phyloP scores from a whole-genome alignment of 306 rosid genomes.

The Sicyos baderoa region DNA sequence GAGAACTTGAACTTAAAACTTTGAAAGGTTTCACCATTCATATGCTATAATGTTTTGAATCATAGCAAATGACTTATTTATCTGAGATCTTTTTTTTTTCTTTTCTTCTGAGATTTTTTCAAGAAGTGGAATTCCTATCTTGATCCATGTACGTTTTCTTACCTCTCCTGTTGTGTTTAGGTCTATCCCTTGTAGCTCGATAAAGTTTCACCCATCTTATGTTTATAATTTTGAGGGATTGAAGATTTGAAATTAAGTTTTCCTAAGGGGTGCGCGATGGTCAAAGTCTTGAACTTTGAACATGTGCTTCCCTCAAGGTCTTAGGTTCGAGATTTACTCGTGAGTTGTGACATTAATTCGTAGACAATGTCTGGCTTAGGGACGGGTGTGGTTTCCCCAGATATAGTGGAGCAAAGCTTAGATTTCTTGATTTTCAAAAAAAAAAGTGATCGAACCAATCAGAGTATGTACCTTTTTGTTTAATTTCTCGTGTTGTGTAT shows the following conservation, averaged over 20 bases:
- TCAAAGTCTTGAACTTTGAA: no score
- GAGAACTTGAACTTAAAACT: background rate
- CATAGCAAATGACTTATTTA: constrained; percentile 2
- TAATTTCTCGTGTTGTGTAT: background rate
- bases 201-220: background rate
- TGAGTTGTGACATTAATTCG: no score
- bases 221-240: background rate
- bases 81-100: background rate
- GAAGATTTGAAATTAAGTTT: background rate
- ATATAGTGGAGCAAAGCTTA: no score
- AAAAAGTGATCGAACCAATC: no score
- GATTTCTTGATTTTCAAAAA: no score
- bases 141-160: background rate
- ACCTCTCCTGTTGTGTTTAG: background rate
- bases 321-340: no score
- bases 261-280: background rate
- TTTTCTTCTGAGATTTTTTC: background rate
- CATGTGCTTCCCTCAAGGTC: no score
- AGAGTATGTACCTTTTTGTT: background rate
- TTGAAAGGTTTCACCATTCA: background rate
- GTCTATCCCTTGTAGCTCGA: background rate
- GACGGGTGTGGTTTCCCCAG: no score
- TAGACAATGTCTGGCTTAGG: no score
- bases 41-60: constrained; percentile 8
- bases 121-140: background rate